These are phyloP conservation scores for Asterella californica DNA, from an alignment of 225 moss, liverwort and hornwort species.

Conservation along the genomic window DNA sequence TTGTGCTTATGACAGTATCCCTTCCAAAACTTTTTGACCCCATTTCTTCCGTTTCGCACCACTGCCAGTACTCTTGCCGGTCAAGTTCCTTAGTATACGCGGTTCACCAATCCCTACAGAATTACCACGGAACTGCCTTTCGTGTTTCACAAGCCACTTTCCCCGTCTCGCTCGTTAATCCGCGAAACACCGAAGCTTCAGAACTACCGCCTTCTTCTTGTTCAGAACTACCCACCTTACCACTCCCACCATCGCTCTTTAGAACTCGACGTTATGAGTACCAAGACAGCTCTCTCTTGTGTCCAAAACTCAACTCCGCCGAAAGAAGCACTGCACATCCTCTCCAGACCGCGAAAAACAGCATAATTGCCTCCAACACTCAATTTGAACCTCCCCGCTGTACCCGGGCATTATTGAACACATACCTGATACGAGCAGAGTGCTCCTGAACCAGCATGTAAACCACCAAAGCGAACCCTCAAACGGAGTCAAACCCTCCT, in stretches of 20 bases:
- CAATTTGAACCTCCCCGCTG: constrained; percentile 8
- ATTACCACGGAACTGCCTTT: not conserved
- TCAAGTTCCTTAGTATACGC: not conserved
- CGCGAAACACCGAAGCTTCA: not conserved
- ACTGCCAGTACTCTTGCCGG: constrained; percentile 3
- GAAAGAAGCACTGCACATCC: constrained; percentile 1
- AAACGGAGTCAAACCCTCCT: too few species aligned
- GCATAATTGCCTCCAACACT: constrained; percentile 8
- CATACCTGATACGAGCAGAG: not conserved
- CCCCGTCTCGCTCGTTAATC: not conserved
- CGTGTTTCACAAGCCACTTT: not conserved
- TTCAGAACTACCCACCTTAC: not conserved
- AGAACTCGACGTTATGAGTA: not conserved
- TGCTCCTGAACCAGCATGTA: not conserved
- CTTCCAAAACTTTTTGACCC: constrained; percentile 20
- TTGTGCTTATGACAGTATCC: constrained; percentile 21
- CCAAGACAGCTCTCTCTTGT: not conserved
- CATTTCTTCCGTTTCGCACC: constrained; percentile 26
- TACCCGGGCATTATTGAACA: constrained; percentile 2
- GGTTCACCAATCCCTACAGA: not conserved
- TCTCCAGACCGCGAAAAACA: constrained; percentile 7
- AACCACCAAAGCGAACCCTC: constrained; percentile 1
- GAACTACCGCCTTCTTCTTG: not conserved
- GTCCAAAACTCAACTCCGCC: not conserved
- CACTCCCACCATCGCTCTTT: not conserved